phyloP scores from a whole-genome alignment of 2,329 filamentous ascomycete genomes.

The Colletotrichum navitas region DNA sequence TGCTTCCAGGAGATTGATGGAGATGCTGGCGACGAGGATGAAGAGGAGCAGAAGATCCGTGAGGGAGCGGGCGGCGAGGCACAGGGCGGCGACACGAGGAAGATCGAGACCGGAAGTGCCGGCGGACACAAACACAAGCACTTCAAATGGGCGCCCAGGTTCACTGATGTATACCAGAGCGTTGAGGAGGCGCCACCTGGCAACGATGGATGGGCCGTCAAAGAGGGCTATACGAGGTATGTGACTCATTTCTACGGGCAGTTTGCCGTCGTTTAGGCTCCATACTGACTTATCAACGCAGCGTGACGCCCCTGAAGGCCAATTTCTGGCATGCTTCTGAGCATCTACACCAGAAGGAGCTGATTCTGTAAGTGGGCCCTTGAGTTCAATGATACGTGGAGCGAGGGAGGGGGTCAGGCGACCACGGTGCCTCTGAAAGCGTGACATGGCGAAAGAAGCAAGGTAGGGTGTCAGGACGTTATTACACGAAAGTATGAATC shows the following conservation, averaged over 20 bases:
- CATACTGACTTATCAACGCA: slow-evolving; percentile 54
- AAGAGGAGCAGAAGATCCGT: slow-evolving; percentile 81
- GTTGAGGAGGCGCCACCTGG: slow-evolving; percentile 84
- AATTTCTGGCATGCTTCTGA: slow-evolving; percentile 87
- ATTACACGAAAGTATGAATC: slow-evolving; percentile 4
- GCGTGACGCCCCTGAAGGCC: slow-evolving; percentile 89
- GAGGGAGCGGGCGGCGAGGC: slow-evolving; percentile 68
- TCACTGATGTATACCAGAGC: slow-evolving; percentile 87
- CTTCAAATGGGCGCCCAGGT: slow-evolving; percentile 94
- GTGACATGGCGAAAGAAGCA: slow-evolving; percentile 32
- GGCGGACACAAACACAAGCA: slow-evolving; percentile 78
- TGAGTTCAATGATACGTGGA: slow-evolving; percentile 38
- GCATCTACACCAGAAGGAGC: slow-evolving; percentile 75
- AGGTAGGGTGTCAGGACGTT: slow-evolving; percentile 32
- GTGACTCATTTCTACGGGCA: slow-evolving; percentile 45
- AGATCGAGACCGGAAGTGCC: slow-evolving; percentile 50
- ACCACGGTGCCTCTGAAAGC: not conserved
- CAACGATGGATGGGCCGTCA: slow-evolving; percentile 94
- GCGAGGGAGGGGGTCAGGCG: not conserved
- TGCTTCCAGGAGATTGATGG: slow-evolving; percentile 87
- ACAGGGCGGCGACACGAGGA: slow-evolving; percentile 44
- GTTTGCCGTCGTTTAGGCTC: slow-evolving; percentile 16
- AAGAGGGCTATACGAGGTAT: slow-evolving; percentile 87
- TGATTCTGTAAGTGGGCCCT: slow-evolving; percentile 81
- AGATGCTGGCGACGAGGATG: slow-evolving; percentile 71